phyloP scores from a whole-genome alignment of 257 asterid species.

The Solanum boliviense region DNA sequence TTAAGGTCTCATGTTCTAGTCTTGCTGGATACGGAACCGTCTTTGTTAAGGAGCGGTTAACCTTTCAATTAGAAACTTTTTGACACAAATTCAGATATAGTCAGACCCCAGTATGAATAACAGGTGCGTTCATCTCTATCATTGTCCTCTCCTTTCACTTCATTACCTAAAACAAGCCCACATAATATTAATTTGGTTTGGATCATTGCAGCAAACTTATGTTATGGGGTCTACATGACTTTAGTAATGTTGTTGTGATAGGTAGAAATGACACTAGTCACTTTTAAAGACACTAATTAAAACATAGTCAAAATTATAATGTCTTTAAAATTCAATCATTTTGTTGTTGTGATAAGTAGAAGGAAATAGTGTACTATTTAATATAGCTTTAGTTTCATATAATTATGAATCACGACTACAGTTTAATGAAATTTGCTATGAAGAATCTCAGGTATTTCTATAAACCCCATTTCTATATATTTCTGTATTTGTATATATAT shows the following conservation, averaged over 20 bases:
- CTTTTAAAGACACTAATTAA: not conserved
- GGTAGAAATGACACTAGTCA: not conserved
- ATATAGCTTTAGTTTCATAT: too few species aligned
- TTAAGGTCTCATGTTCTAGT: not conserved
- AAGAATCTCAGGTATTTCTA: too few species aligned
- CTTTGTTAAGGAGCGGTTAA: not conserved
- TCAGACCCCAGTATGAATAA: not conserved
- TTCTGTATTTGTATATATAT: too few species aligned
- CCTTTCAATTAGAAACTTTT: not conserved
- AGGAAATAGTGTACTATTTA: too few species aligned
- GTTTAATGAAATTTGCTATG: too few species aligned
- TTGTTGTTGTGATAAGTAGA: not conserved
- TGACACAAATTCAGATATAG: rapidly evolving
- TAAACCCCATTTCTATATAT: too few species aligned
- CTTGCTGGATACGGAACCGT: not conserved
- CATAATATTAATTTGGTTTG: not conserved
- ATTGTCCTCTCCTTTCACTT: not conserved
- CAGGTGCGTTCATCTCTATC: not conserved
- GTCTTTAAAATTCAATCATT: not conserved
- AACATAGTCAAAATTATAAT: not conserved
- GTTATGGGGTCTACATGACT: not conserved
- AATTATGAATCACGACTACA: too few species aligned
- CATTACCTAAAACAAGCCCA: not conserved
- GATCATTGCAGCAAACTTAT: not conserved
- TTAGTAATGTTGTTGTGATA: not conserved